Base-by-base conservation (phyloP, 2,329 filamentous ascomycete species). In the Colletotrichum caudatum region DNA sequence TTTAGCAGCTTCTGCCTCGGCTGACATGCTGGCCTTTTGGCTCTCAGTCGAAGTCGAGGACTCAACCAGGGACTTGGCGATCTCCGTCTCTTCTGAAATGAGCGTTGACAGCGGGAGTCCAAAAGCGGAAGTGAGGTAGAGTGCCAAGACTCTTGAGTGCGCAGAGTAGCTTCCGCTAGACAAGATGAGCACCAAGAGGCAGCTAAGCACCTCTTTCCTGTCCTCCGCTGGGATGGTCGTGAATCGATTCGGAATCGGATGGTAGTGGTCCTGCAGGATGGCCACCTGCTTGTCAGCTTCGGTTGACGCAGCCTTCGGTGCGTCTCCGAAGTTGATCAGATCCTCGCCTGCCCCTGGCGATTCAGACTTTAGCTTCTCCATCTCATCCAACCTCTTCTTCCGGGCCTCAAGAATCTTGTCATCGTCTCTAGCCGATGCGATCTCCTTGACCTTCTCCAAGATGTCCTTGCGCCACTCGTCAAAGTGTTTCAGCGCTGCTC, bases 391-490 rank as follows among this genome's bases (percentile, higher is more conserved):
- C 53, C 85, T 84, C 76, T 82, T 82, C 63, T 81, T 81, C 29
- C 87, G 82, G 74, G 86, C 85, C 18, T 82, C 83, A 54, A 82
- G 75, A 60, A 87, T 84, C 76, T 84, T 84, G 71, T 80, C 79
- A 44, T 84, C 84, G 66, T 88, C 86, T 14, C 85, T 80, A 3
- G 84, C 82, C 16, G 87, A 84, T 16, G 91, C 81, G 4, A 94
- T 88, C 75, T 95, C 92, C 59, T 90, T 90, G 0, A 97, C 84
- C 56, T 91, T 88, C 23, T 86, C 82, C n/a, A 94, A 84, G 1
- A 95, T 90, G 41, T 89, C 87, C 35, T 89, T 87, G 70, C 90
- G 86, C 95, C 94, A 97, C n/a, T 90, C 88, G 73, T 94, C 90
- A 76, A 95, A 93, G 76, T 93, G 89, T 54, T 86, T 83, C 16